phyloP scores from a whole-genome alignment of 129 eudicot genomes.

The Mikania micrantha region DNA sequence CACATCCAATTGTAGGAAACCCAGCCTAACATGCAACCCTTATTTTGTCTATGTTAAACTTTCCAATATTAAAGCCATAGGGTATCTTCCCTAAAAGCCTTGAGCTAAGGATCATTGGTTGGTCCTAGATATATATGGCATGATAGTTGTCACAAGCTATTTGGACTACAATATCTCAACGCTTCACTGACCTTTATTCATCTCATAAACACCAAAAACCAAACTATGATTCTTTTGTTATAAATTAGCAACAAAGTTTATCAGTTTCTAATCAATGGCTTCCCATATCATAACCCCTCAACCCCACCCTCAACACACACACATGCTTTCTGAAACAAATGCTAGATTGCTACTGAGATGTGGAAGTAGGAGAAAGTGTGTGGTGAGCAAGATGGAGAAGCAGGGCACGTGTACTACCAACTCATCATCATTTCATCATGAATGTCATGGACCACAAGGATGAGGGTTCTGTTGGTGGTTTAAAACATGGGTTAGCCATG shows the following conservation, averaged over 20 bases:
- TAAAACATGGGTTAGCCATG: too few species aligned
- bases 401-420: conserved; percentile 98
- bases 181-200: conserved; percentile 26
- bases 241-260: conserved; percentile 32
- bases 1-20: too few species aligned
- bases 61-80: too few species aligned
- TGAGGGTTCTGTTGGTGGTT: too few species aligned
- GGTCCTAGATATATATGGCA: background rate
- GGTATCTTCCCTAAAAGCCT: too few species aligned
- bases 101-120: too few species aligned
- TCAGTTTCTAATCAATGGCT: conserved; percentile 14
- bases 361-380: conserved; percentile 36
- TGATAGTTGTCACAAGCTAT: conserved; percentile 38
- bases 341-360: conserved; percentile 14
- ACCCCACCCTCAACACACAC: background rate
- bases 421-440: conserved; percentile 40
- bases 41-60: too few species aligned
- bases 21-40: too few species aligned
- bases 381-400: conserved; percentile 95
- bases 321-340: conserved; percentile 10
- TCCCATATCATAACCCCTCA: background rate
- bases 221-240: conserved; percentile 29
- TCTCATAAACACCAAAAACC: conserved; percentile 24
- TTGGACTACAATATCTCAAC: conserved; percentile 24
- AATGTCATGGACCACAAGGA: too few species aligned